Conservation (phyloP, 441 rosid species). For the Capsella rubella region DNA sequence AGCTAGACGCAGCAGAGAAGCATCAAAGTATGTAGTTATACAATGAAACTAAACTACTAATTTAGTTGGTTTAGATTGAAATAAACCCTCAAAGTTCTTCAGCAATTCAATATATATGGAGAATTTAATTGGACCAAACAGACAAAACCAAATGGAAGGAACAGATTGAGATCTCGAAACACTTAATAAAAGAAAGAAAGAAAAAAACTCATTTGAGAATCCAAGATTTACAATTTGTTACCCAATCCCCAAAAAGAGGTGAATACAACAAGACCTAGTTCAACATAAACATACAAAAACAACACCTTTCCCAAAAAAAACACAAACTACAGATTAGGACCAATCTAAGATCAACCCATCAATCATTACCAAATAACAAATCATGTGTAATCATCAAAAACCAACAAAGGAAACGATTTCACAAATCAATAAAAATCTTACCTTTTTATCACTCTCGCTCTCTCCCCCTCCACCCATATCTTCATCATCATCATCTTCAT, state of each 20-base stretch:
- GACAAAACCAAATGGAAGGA: neutral
- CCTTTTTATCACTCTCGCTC: slow-evolving; percentile 48
- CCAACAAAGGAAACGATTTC: neutral
- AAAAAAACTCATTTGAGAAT: neutral
- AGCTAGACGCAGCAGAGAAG: neutral
- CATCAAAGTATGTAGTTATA: slow-evolving; percentile 3
- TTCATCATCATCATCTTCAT: neutral
- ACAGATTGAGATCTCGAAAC: slow-evolving; percentile 22
- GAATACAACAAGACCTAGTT: slow-evolving; percentile 2
- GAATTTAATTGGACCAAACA: neutral
- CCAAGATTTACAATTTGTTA: slow-evolving; percentile 20
- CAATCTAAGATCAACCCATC: slow-evolving; percentile 45
- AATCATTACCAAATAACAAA: slow-evolving; percentile 33
- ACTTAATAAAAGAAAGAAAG: neutral
- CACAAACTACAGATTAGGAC: neutral
- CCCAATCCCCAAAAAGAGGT: slow-evolving; percentile 11
- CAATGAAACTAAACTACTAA: neutral
- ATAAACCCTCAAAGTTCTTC: slow-evolving; percentile 31
- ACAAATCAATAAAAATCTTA: slow-evolving; percentile 26
- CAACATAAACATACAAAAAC: slow-evolving; percentile 13
- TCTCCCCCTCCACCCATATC: slow-evolving; percentile 44
- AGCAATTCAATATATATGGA: slow-evolving; percentile 2
- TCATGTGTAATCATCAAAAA: slow-evolving; percentile 46
- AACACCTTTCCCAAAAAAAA: neutral
- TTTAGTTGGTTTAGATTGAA: neutral